Conservation (phyloP, 2,329 filamentous ascomycete species). For the Colletotrichum destructivum region DNA sequence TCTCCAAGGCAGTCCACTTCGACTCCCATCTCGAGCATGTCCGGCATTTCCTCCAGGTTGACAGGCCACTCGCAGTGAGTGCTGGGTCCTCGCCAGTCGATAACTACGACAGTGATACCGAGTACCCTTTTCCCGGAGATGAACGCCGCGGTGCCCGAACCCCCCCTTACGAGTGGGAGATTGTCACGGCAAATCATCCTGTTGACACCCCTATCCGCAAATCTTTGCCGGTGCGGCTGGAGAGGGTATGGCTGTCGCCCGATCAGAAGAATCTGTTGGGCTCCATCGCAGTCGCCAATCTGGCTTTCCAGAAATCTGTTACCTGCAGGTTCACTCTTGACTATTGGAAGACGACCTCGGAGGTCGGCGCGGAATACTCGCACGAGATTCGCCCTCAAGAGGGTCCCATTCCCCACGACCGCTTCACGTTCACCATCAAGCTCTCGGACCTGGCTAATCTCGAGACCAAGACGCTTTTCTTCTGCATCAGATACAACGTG, state of each 20-base stretch:
- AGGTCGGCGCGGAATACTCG: slow-evolving; percentile 89
- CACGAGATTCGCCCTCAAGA: slow-evolving; percentile 66
- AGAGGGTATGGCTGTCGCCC: slow-evolving; percentile 87
- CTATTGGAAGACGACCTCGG: slow-evolving; percentile 98
- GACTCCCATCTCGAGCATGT: slow-evolving; percentile 97
- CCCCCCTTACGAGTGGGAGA: slow-evolving; percentile 86
- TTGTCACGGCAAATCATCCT: slow-evolving; percentile 78
- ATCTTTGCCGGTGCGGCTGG: slow-evolving; percentile 80
- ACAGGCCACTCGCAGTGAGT: slow-evolving; percentile 95
- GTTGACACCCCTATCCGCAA: slow-evolving; percentile 74
- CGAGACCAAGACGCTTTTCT: slow-evolving; percentile 91
- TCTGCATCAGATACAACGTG: slow-evolving; percentile 91
- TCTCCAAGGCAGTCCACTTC: slow-evolving; percentile 98
- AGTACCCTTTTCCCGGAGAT: slow-evolving; percentile 85
- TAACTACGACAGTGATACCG: slow-evolving; percentile 85
- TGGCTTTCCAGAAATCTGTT: slow-evolving; percentile 90
- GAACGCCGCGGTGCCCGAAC: slow-evolving; percentile 57
- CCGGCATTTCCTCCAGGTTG: slow-evolving; percentile 93
- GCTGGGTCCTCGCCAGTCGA: slow-evolving; percentile 94
- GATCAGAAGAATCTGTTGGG: slow-evolving; percentile 92
- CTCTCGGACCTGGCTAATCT: slow-evolving; percentile 91
- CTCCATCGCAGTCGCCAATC: slow-evolving; percentile 86
- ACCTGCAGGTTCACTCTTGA: slow-evolving; percentile 96
- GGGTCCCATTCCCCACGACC: slow-evolving; percentile 77
- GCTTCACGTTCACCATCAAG: slow-evolving; percentile 96